These are phyloP conservation scores for Dioscorea cayenensis DNA, from an alignment of 116 monocot genomes.

Conservation along the genomic window DNA sequence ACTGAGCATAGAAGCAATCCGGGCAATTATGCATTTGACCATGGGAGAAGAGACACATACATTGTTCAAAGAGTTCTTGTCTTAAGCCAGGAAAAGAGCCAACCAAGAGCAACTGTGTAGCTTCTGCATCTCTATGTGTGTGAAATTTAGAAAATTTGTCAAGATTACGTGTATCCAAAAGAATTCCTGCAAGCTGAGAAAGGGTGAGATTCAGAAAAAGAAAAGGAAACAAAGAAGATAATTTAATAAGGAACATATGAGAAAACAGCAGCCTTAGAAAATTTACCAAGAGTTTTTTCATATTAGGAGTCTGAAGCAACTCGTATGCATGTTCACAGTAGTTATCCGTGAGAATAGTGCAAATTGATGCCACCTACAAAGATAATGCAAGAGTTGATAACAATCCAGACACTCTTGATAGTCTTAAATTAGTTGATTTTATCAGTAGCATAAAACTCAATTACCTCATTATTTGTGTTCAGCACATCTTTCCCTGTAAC, in stretches of 20 bases:
- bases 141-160: conserved; percentile 10
- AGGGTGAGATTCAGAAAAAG: background rate
- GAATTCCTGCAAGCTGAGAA: conserved; percentile 53
- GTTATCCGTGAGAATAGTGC: conserved; percentile 46
- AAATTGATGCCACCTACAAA: conserved; percentile 36
- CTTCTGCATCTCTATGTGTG: conserved; percentile 48
- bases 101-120: conserved; percentile 42
- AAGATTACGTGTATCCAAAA: conserved; percentile 49
- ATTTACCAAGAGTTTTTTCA: conserved; percentile 45
- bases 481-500: conserved; percentile 51
- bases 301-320: conserved; percentile 33
- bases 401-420: background rate
- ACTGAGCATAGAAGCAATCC: background rate
- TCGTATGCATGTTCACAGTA: conserved; percentile 55
- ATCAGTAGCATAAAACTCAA: background rate
- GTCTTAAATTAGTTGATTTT: background rate
- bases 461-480: conserved; percentile 26
- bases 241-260: background rate
- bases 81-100: conserved; percentile 25
- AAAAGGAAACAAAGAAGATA: background rate
- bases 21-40: background rate
- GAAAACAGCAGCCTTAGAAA: background rate
- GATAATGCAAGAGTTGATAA: background rate
- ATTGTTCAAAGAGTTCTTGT: conserved; percentile 39
- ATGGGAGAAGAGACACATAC: conserved; percentile 15